phyloP scores from a whole-genome alignment of 441 rosid species.

The Brassica balearica region DNA sequence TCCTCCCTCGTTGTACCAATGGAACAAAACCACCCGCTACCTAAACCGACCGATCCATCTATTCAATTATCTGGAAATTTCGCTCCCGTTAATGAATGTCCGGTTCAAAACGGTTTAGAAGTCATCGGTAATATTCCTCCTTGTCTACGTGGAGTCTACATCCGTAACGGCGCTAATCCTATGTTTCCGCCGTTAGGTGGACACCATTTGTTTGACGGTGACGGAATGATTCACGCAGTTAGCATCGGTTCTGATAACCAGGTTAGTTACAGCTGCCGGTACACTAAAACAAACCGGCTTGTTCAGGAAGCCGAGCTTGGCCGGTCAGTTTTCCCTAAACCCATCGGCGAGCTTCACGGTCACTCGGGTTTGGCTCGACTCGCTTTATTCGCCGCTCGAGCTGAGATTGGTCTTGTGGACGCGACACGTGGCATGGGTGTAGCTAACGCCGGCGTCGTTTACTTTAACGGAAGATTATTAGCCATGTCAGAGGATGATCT shows the following conservation, averaged over 20 bases:
- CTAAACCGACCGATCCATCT: conserved; percentile 45
- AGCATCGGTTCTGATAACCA: conserved; percentile 46
- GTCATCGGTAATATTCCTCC: conserved; percentile 60
- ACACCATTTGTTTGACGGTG: conserved; percentile 78
- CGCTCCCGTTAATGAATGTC: conserved; percentile 64
- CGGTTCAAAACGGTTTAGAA: conserved; percentile 59
- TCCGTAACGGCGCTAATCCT: conserved; percentile 77
- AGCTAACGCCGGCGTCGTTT: conserved; percentile 74
- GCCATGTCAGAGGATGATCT: conserved; percentile 89
- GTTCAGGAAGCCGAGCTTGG: conserved; percentile 62
- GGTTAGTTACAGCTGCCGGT: conserved; percentile 69
- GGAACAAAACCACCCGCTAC: conserved; percentile 47
- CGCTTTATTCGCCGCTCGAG: conserved; percentile 62
- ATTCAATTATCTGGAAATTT: conserved; percentile 67
- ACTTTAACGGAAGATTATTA: conserved; percentile 65
- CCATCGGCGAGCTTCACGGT: conserved; percentile 74
- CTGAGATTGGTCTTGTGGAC: conserved; percentile 56
- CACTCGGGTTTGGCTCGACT: conserved; percentile 71
- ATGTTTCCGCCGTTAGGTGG: conserved; percentile 59
- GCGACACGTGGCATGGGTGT: conserved; percentile 63
- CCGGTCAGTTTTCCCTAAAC: conserved; percentile 65
- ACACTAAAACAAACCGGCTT: conserved; percentile 66
- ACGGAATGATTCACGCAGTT: conserved; percentile 84
- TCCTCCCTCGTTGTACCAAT: conserved; percentile 45
- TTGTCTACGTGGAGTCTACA: conserved; percentile 60